Percentiles rank a stretch among this genome's conserved stretches.
Evolutionary conservation across 495 filamentous ascomycete genomes (phyloP).

Genomic region (Tuber indicum): DNA sequence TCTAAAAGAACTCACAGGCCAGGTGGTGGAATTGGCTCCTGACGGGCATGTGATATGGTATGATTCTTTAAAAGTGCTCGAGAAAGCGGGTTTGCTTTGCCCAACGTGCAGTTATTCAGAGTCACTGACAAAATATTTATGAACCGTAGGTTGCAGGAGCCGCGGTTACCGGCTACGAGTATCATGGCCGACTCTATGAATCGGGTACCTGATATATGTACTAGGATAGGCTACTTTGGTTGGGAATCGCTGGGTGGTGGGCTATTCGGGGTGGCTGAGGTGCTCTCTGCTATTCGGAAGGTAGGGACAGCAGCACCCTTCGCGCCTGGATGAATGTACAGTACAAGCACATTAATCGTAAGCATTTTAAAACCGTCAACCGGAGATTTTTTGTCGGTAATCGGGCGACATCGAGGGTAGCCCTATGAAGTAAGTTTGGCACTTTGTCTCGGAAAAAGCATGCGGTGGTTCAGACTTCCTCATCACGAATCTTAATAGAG

Average conservation of each 20-base stretch:
- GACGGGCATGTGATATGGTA: too few relatives aligned
- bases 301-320: slow-evolving; percentile 44
- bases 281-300: slow-evolving; percentile 40
- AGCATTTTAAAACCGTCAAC: slow-evolving; percentile 41
- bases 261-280: slow-evolving; percentile 35
- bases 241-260: slow-evolving; percentile 29
- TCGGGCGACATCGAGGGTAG: neutral
- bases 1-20: too few relatives aligned
- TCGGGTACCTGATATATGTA: slow-evolving; percentile 36
- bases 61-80: slow-evolving; percentile 44
- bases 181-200: slow-evolving; percentile 28
- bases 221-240: slow-evolving; percentile 45
- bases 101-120: slow-evolving; percentile 42
- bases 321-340: slow-evolving; percentile 47
- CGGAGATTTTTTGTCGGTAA: slow-evolving; percentile 44
- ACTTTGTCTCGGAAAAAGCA: slow-evolving; percentile 33
- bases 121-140: slow-evolving; percentile 43
- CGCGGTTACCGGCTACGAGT: slow-evolving; percentile 27
- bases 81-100: slow-evolving; percentile 46
- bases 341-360: slow-evolving; percentile 44
- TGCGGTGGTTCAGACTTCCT: slow-evolving; percentile 44
- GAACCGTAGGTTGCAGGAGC: slow-evolving; percentile 45
- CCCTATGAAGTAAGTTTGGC: slow-evolving; percentile 9
- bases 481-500: slow-evolving; percentile 45
- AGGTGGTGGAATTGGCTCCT: too few relatives aligned